A percentile compares a stretch with the other conserved stretches of the same genome.
These are phyloP conservation scores for Adansonia gregorii DNA, from an alignment of 441 rosid species.

Conservation along the genomic window DNA sequence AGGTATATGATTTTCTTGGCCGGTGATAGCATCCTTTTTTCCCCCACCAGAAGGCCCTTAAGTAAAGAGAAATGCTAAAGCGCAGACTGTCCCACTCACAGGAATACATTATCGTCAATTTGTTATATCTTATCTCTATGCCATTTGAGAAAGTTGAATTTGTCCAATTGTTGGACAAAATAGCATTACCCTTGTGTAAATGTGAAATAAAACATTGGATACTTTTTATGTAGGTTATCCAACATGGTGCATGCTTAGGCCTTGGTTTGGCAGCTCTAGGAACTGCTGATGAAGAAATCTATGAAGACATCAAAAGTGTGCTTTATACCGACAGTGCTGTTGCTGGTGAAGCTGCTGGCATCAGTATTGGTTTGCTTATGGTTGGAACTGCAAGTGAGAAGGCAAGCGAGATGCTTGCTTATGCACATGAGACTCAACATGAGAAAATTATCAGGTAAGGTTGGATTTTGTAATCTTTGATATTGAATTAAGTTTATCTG, in stretches of 20 bases:
- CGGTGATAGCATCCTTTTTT: not conserved
- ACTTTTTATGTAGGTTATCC: conserved; percentile 73
- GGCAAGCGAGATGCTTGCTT: conserved; percentile 95
- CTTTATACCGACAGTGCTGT: conserved; percentile 92
- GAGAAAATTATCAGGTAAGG: conserved; percentile 93
- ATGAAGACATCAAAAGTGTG: conserved; percentile 80
- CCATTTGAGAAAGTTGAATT: not conserved
- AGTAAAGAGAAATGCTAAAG: not conserved
- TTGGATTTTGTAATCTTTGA: not conserved
- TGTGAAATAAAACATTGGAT: conserved; percentile 18
- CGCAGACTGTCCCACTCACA: not conserved
- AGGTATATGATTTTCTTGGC: conserved; percentile 51
- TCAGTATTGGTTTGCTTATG: conserved; percentile 97
- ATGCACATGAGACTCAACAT: conserved; percentile 97
- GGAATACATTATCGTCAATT: not conserved
- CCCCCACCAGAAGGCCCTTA: not conserved
- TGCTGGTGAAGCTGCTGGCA: conserved; percentile 99
- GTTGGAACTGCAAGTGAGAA: conserved; percentile 98
- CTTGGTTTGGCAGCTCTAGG: conserved; percentile 98
- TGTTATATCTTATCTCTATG: not conserved
- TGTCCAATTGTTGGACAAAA: not conserved
- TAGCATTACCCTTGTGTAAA: not conserved
- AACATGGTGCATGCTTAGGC: conserved; percentile 98
- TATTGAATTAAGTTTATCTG: not conserved
- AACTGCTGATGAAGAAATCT: conserved; percentile 95